Base-by-base conservation (phyloP, 163 green algal species). In the Chlamydomonas reinhardtii region DNA sequence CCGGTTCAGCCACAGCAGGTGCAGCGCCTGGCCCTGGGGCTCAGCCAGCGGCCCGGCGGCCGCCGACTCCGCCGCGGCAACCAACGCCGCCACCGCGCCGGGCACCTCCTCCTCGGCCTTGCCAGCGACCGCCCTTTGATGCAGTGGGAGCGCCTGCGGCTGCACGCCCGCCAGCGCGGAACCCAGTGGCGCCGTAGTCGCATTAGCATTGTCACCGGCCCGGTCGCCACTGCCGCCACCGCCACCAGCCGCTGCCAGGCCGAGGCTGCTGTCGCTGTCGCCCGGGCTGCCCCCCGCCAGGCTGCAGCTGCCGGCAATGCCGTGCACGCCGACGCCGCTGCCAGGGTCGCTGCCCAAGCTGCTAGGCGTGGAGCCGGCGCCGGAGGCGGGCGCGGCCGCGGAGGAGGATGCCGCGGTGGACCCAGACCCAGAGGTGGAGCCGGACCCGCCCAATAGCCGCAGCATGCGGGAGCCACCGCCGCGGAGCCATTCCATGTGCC, bases 401-500 rank as follows among this genome's bases (percentile, higher is more conserved):
- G 48, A 56, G 48, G 48, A 56, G 48, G 48, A 56, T 1, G 48
- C 48, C 11, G 48, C 48, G 48, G 48, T 22, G 48, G 48, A 17
- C 48, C 12, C 48, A 1, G 48, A 56, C 12, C 48, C 48, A 1
- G 48, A 56, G 48, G 48, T 56, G 48, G 48, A 56, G 48, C 48
- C 48, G 48, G 48, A 56, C 11, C 48, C 48, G 48, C 48, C 80
- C 69, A 86, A 56, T 35, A 86, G 54, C 16, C 80, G 54, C 70
- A 86, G 70, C 80, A 86, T 79, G 22, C 80, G 80, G 4, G 70
- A 74, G 27, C 80, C 80, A 27, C 80, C 80, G 25, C 80, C 80
- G 8, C 80, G 80, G 0, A 86, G 70, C 80, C 80, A 86, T n/a
- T 86, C 70, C 69, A 86, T 86, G 37, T 86, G 80, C 11, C 70